A percentile compares a stretch with the other conserved stretches of the same genome.
phyloP scores from a whole-genome alignment of 257 asterid genomes.

The Fraxinus quadrangulata region DNA sequence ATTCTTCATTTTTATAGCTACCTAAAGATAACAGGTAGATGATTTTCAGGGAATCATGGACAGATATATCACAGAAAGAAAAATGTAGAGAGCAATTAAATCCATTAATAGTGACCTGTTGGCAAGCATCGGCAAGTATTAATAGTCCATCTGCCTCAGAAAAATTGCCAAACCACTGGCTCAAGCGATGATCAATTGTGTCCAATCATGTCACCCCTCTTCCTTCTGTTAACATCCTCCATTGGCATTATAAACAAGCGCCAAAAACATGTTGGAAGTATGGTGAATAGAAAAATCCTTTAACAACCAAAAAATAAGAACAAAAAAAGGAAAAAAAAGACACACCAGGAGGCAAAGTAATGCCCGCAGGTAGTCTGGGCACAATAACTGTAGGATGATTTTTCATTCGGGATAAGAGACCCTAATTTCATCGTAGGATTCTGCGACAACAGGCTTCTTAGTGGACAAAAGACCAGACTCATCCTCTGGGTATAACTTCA shows the following conservation, averaged over 20 bases:
- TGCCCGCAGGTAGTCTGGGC: slow-evolving; percentile 54
- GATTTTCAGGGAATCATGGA: background rate
- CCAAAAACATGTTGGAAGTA: background rate
- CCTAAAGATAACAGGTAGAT: background rate
- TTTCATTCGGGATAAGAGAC: slow-evolving; percentile 60
- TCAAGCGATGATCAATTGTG: slow-evolving; percentile 56
- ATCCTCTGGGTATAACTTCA: slow-evolving; percentile 62
- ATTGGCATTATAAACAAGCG: slow-evolving; percentile 24
- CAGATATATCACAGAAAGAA: background rate
- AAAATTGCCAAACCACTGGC: slow-evolving; percentile 70
- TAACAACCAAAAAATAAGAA: background rate
- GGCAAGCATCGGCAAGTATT: slow-evolving; percentile 77
- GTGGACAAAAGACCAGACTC: slow-evolving; percentile 68
- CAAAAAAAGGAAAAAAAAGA: slow-evolving; percentile 31
- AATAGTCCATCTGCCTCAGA: slow-evolving; percentile 84
- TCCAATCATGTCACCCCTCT: slow-evolving; percentile 60
- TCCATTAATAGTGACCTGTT: slow-evolving; percentile 46
- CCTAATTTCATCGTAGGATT: slow-evolving; percentile 66
- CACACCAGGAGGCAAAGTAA: slow-evolving; percentile 45
- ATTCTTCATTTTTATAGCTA: background rate
- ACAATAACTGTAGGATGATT: slow-evolving; percentile 71
- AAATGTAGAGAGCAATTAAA: background rate
- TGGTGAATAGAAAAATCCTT: slow-evolving; percentile 1
- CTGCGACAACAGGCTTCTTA: slow-evolving; percentile 72
- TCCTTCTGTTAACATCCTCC: slow-evolving; percentile 49